These are phyloP conservation scores for Fusarium mangiferae DNA, from an alignment of 2,329 filamentous ascomycete genomes.

Conservation along the genomic window DNA sequence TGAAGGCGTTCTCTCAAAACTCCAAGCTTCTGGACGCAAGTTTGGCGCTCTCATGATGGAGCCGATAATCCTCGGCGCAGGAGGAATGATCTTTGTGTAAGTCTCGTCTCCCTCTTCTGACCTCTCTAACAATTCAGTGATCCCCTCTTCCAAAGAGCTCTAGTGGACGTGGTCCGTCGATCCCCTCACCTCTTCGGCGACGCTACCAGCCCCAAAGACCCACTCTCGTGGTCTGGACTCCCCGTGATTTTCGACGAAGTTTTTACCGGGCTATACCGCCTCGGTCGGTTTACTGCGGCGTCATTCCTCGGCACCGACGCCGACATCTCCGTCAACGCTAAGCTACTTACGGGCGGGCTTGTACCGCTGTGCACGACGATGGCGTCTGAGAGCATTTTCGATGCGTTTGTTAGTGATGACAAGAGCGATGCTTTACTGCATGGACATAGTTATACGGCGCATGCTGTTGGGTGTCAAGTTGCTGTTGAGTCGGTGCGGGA, in stretches of 20 bases:
- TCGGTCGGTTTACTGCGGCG: conserved; percentile 76
- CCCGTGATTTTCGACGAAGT: conserved; percentile 88
- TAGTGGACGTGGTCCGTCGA: conserved; percentile 73
- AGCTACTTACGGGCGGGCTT: conserved; percentile 83
- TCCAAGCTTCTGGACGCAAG: conserved; percentile 67
- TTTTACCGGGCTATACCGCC: conserved; percentile 85
- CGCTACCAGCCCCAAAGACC: conserved; percentile 13
- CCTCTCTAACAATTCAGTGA: conserved; percentile 61
- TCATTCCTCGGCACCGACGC: conserved; percentile 75
- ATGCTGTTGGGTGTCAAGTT: conserved; percentile 83
- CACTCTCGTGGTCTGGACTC: conserved; percentile 73
- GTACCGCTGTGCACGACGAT: conserved; percentile 81
- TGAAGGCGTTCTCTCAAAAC: conserved; percentile 58
- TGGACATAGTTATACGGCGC: conserved; percentile 88
- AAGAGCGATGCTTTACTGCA: conserved; percentile 85
- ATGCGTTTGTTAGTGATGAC: conserved; percentile 74
- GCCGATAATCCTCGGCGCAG: conserved; percentile 82
- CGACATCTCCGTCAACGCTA: conserved; percentile 84
- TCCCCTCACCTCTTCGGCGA: conserved; percentile 65
- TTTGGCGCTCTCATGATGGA: conserved; percentile 85
- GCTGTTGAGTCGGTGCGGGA: conserved; percentile 72
- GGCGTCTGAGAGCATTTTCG: conserved; percentile 78
- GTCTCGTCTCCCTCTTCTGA: conserved; percentile 42
- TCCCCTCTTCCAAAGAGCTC: conserved; percentile 79
- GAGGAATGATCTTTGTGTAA: conserved; percentile 84